phyloP scores from a whole-genome alignment of 2,329 filamentous ascomycete species.

The Fusarium protoensiforme region DNA sequence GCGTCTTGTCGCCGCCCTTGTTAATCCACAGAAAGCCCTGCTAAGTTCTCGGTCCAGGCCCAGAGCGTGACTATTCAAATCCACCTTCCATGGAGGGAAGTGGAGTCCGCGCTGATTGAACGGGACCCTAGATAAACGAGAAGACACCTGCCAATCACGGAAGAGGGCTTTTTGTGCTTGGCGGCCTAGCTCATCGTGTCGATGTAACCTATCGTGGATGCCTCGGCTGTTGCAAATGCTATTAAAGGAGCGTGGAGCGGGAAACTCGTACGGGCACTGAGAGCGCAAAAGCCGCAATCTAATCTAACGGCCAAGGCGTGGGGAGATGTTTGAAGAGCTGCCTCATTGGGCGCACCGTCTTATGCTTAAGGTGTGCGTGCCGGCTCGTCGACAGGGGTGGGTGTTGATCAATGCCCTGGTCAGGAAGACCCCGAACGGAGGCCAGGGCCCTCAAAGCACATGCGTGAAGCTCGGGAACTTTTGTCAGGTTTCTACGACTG shows the following conservation, averaged over 20 bases:
- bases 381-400: neutral
- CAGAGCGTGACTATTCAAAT: neutral
- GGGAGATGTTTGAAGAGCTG: neutral
- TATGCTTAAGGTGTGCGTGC: neutral
- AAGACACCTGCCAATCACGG: neutral
- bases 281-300: neutral
- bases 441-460: neutral
- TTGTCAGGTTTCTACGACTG: neutral
- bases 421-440: neutral
- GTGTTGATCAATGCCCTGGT: neutral
- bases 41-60: neutral
- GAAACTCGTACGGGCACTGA: neutral
- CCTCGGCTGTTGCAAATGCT: neutral
- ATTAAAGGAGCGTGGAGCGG: neutral
- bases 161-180: neutral
- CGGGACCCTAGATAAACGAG: neutral
- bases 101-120: neutral
- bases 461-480: neutral
- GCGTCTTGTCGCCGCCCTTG: neutral
- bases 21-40: neutral
- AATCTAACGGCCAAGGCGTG: neutral
- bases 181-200: neutral
- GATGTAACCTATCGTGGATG: neutral
- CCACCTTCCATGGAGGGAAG: slow-evolving; percentile 4
- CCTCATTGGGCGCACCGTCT: neutral